Conservation (phyloP, 2,329 filamentous ascomycete species). For the Aspergillus vadensis region DNA sequence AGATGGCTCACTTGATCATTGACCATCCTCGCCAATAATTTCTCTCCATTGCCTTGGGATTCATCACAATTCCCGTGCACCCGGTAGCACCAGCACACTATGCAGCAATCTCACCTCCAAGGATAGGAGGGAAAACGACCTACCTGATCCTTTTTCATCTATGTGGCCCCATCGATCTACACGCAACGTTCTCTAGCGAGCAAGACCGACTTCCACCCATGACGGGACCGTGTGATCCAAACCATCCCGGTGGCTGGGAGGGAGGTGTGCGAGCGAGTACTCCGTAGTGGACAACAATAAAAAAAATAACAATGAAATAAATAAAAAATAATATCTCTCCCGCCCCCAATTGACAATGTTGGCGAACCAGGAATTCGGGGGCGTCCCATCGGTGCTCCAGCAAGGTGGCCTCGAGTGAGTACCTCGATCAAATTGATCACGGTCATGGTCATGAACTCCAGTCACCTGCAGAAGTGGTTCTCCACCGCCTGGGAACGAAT, state of each 20-base stretch:
- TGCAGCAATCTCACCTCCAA: no score
- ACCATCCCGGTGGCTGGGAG: conserved; percentile 19
- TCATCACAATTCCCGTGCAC: background rate
- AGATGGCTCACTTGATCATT: background rate
- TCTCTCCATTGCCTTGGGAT: background rate
- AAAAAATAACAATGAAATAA: background rate
- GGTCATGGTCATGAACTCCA: conserved; percentile 19
- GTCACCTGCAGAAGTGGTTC: conserved; percentile 23
- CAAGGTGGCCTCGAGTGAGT: conserved; percentile 6
- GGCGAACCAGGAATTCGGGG: conserved; percentile 6
- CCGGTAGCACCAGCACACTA: background rate
- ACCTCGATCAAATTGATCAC: background rate
- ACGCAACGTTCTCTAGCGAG: conserved; percentile 6
- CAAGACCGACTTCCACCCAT: background rate
- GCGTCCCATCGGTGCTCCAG: conserved; percentile 3
- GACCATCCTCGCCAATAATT: background rate
- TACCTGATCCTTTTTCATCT: background rate
- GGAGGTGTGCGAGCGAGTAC: background rate
- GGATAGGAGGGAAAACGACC: no score
- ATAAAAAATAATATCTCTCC: background rate
- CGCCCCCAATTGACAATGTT: background rate
- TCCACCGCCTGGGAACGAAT: conserved; percentile 16
- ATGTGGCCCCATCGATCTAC: conserved; percentile 10
- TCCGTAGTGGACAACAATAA: no score
- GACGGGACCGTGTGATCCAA: conserved; percentile 16